Evolutionary conservation across 177 flowering plant species (phyloP).

Genomic region (Vitis hybrid): DNA sequence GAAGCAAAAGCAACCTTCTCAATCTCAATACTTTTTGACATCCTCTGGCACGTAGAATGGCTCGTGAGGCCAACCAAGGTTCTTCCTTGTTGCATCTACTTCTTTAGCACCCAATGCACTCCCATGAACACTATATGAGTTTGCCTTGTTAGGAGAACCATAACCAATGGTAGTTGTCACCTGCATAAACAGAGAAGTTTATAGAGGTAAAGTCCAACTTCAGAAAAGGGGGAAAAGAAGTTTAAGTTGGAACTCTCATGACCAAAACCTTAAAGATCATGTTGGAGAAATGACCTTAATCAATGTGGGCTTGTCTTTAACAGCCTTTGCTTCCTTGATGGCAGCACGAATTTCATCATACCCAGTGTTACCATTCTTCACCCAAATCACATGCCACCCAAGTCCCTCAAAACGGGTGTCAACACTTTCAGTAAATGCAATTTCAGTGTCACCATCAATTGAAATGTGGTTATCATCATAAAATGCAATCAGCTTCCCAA

Average conservation of each 20-base stretch:
- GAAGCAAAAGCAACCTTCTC: not conserved
- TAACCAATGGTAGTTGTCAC: conserved; percentile 96
- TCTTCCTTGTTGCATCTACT: conserved; percentile 92
- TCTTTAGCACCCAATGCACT: conserved; percentile 92
- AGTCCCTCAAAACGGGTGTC: conserved; percentile 89
- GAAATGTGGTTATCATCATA: conserved; percentile 97
- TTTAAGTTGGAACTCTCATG: too few species aligned
- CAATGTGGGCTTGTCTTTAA: conserved; percentile 88
- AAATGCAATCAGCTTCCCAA: conserved; percentile 88
- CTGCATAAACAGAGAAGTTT: conserved; percentile 27
- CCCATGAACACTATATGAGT: conserved; percentile 94
- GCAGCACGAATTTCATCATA: conserved; percentile 96
- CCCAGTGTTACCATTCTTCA: conserved; percentile 90
- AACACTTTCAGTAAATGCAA: conserved; percentile 92
- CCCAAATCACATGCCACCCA: conserved; percentile 99
- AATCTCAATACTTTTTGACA: conserved; percentile 59
- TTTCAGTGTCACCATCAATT: conserved; percentile 93
- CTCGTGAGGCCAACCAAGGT: conserved; percentile 87
- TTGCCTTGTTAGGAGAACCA: conserved; percentile 98
- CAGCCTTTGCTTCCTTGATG: conserved; percentile 90
- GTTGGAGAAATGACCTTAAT: conserved; percentile 62
- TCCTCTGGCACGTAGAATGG: conserved; percentile 97
- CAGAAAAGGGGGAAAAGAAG: too few species aligned
- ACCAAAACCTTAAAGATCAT: too few species aligned
- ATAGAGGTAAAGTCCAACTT: conserved; percentile 1